These are phyloP conservation scores for Exsudoporus frostii DNA, from an alignment of 768 basidiomycete genomes.

Conservation along the genomic window DNA sequence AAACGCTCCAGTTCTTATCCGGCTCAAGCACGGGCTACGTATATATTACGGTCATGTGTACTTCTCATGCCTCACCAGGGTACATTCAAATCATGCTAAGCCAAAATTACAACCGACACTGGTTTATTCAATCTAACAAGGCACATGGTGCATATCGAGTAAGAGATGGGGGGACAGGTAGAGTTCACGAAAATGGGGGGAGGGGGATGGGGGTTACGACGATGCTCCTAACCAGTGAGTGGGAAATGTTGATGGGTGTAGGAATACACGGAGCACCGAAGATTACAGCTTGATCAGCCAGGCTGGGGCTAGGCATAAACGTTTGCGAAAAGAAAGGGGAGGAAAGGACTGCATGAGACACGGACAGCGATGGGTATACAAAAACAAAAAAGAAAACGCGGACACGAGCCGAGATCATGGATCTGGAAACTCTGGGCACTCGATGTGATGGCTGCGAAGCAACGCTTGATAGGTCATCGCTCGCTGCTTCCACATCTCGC, in stretches of 20 bases:
- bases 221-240: constrained; percentile 51
- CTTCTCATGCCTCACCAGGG: background rate
- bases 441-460: constrained; percentile 54
- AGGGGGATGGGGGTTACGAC: constrained; percentile 44
- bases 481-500: constrained; percentile 60
- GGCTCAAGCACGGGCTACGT: background rate
- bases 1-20: background rate
- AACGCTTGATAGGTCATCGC: constrained; percentile 48
- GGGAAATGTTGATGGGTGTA: constrained; percentile 28
- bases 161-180: background rate
- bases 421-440: constrained; percentile 48
- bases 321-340: constrained; percentile 12
- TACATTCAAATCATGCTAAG: background rate
- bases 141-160: constrained; percentile 3
- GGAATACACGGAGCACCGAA: constrained; percentile 44
- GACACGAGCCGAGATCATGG: constrained; percentile 13
- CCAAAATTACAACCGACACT: background rate
- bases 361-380: constrained; percentile 2
- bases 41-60: background rate
- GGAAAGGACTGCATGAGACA: background rate
- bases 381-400: constrained; percentile 3
- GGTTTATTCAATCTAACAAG: constrained; percentile 2
- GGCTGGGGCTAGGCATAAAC: background rate
- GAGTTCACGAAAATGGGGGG: constrained; percentile 4
- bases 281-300: constrained; percentile 24